These are phyloP conservation scores for Pugionium cornutum DNA, from an alignment of 345 rosid genomes.

Conservation along the genomic window DNA sequence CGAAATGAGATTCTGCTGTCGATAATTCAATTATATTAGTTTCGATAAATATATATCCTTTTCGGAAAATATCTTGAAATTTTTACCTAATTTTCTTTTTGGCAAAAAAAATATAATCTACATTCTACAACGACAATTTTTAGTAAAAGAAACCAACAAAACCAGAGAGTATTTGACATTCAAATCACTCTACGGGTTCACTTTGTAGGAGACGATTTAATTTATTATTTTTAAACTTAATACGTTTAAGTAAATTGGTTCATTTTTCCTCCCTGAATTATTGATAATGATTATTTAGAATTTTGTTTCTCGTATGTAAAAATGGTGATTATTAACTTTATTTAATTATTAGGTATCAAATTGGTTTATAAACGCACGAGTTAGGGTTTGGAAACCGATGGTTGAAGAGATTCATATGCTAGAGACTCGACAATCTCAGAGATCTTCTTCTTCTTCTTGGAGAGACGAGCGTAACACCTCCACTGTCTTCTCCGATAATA, in stretches of 20 bases:
- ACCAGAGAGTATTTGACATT: no score
- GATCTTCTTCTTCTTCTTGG: slow-evolving; percentile 55
- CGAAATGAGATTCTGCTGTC: neutral
- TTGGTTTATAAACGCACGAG: slow-evolving; percentile 95
- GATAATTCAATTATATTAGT: neutral
- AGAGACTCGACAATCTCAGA: slow-evolving; percentile 68
- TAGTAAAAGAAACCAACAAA: no score
- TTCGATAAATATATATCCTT: neutral
- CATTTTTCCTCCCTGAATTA: no score
- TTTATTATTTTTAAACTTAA: no score
- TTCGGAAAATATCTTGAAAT: neutral
- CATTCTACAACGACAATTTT: neutral
- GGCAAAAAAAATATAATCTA: neutral
- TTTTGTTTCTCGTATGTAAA: no score
- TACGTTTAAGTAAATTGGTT: no score
- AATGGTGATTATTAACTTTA: no score
- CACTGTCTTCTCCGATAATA: slow-evolving; percentile 43
- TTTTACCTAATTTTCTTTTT: neutral
- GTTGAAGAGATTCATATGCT: slow-evolving; percentile 88
- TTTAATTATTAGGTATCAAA: slow-evolving; percentile 56
- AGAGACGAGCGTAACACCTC: slow-evolving; percentile 43
- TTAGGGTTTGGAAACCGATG: slow-evolving; percentile 97
- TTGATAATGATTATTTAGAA: no score
- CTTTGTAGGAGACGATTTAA: no score
- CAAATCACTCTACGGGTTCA: no score